These are phyloP conservation scores for Talaromyces nanjingensis DNA, from an alignment of 495 filamentous ascomycete genomes.

Conservation along the genomic window DNA sequence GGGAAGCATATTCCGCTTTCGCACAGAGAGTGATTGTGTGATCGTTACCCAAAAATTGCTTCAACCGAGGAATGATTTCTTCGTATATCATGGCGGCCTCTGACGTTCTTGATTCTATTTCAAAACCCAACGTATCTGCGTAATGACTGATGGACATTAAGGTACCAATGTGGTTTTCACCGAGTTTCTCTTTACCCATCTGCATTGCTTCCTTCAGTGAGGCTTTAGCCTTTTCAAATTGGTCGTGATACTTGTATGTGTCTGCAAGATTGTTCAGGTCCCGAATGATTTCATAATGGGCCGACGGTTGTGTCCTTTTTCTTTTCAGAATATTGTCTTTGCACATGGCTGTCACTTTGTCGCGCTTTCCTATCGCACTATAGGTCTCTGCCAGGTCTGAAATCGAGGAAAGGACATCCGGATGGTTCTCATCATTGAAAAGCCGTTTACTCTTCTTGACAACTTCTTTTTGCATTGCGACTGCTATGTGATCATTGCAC, in stretches of 20 bases:
- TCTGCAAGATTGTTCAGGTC: not conserved
- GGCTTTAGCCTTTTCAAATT: not conserved
- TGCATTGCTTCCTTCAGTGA: not conserved
- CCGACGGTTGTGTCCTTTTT: not conserved
- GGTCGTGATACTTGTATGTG: not conserved
- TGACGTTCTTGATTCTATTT: not conserved
- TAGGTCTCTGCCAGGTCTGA: not conserved
- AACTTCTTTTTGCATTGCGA: not conserved
- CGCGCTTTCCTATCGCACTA: not conserved
- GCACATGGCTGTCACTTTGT: not conserved
- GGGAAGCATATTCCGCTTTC: not conserved
- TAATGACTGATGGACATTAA: not conserved
- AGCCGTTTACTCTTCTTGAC: not conserved
- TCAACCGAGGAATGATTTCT: not conserved
- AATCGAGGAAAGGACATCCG: not conserved
- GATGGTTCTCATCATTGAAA: not conserved
- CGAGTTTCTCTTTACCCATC: not conserved
- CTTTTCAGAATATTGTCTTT: not conserved
- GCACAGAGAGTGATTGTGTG: not conserved
- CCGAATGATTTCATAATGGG: not conserved
- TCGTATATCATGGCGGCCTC: not conserved
- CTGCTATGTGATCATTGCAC: not conserved
- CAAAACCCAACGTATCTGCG: not conserved
- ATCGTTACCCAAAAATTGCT: not conserved
- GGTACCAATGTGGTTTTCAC: not conserved